These are phyloP conservation scores for Penicillium olsonii DNA, from an alignment of 2,329 filamentous ascomycete genomes.

Conservation along the genomic window DNA sequence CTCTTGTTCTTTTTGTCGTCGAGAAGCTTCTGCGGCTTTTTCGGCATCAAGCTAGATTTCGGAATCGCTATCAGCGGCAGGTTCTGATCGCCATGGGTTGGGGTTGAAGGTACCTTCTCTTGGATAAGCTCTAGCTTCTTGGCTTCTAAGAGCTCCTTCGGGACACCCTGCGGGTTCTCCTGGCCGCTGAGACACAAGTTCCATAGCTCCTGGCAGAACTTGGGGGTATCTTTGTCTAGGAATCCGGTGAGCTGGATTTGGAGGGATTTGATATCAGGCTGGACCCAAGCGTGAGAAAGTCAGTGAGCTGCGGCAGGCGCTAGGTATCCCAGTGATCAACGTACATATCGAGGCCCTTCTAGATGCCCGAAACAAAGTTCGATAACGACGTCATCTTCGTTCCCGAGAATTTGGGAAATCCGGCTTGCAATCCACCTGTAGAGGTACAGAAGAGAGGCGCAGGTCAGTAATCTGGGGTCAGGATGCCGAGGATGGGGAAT, in stretches of 20 bases:
- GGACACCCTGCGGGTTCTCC: constrained; percentile 82
- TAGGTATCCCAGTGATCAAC: constrained; percentile 37
- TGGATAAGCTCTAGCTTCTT: constrained; percentile 95
- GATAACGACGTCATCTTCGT: constrained; percentile 93
- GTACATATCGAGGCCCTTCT: constrained; percentile 74
- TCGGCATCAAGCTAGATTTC: constrained; percentile 72
- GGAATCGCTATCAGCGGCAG: constrained; percentile 11
- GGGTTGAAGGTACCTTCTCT: constrained; percentile 70
- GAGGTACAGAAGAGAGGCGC: background rate
- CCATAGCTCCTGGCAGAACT: constrained; percentile 94
- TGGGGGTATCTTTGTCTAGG: constrained; percentile 83
- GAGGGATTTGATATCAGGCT: constrained; percentile 94
- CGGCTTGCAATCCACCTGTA: constrained; percentile 87
- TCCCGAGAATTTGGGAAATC: constrained; percentile 84
- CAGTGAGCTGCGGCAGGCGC: constrained; percentile 17
- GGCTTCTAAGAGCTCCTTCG: constrained; percentile 89
- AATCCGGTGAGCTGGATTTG: constrained; percentile 96
- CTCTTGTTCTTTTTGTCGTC: constrained; percentile 69
- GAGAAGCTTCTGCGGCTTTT: constrained; percentile 73
- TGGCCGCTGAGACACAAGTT: constrained; percentile 88
- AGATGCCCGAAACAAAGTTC: constrained; percentile 73
- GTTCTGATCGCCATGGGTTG: too few species aligned
- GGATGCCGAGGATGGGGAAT: constrained; percentile 10
- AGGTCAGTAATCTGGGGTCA: constrained; percentile 14
- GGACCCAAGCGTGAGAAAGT: constrained; percentile 18